Evolutionary conservation across 2,329 filamentous ascomycete genomes (phyloP).

Genomic region (Alternaria longipes): DNA sequence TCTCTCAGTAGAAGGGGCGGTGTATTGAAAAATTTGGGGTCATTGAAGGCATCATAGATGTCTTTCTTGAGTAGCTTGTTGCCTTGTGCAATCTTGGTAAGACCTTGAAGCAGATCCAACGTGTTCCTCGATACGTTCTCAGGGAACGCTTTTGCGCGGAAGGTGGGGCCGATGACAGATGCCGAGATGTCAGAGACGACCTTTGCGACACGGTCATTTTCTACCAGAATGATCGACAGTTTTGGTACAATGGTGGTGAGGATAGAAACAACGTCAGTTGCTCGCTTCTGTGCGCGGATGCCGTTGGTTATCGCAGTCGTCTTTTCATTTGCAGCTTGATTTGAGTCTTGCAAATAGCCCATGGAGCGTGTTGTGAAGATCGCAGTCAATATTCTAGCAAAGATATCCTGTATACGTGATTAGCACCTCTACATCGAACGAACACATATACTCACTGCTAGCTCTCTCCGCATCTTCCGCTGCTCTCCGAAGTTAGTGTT

Average conservation of each 20-base stretch:
- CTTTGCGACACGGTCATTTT: constrained; percentile 81
- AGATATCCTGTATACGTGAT: constrained; percentile 72
- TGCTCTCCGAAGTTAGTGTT: constrained; percentile 98
- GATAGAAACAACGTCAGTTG: constrained; percentile 76
- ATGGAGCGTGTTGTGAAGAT: constrained; percentile 90
- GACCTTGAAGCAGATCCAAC: constrained; percentile 76
- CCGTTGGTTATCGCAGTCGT: constrained; percentile 38
- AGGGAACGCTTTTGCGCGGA: constrained; percentile 87
- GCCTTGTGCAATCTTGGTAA: constrained; percentile 79
- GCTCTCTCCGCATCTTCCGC: constrained; percentile 86
- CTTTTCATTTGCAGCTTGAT: constrained; percentile 44
- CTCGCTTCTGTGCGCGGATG: constrained; percentile 54
- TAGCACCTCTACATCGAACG: not conserved
- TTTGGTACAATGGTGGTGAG: constrained; percentile 81
- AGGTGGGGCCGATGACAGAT: constrained; percentile 80
- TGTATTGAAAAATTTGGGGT: constrained; percentile 83
- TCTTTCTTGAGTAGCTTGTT: constrained; percentile 95
- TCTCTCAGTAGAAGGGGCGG: constrained; percentile 70
- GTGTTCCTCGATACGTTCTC: constrained; percentile 79
- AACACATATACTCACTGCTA: constrained; percentile 70
- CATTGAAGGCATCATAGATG: constrained; percentile 89
- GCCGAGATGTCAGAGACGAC: constrained; percentile 83
- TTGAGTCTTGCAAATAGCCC: constrained; percentile 70
- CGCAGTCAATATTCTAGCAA: constrained; percentile 86
- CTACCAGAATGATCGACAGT: constrained; percentile 82